Conservation (phyloP, 495 filamentous ascomycete genomes). For the Trichodelitschia bisporula region DNA sequence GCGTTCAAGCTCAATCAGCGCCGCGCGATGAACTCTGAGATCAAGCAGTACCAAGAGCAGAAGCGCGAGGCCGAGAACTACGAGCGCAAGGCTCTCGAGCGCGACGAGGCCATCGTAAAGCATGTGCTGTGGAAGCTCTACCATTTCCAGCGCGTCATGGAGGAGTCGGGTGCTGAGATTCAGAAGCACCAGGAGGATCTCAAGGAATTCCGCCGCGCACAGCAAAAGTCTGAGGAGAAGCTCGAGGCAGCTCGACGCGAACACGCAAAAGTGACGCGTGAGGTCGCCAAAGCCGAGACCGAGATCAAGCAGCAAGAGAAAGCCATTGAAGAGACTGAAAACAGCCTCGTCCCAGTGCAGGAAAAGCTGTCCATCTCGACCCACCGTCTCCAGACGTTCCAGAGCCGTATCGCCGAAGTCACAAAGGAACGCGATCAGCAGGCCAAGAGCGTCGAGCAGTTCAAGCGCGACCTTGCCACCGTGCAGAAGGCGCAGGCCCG, state of each 20-base stretch:
- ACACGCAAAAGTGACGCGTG: constrained; percentile 51
- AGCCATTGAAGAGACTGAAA: constrained; percentile 68
- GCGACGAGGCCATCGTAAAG: constrained; percentile 77
- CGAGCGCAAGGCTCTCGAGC: constrained; percentile 63
- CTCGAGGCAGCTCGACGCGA: constrained; percentile 74
- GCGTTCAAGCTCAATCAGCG: constrained; percentile 67
- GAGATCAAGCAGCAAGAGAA: constrained; percentile 66
- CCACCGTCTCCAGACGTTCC: constrained; percentile 38
- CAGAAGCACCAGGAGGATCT: constrained; percentile 88
- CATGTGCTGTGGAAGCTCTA: constrained; percentile 95
- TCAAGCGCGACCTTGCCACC: constrained; percentile 53
- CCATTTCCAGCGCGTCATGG: constrained; percentile 82
- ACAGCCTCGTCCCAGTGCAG: constrained; percentile 63
- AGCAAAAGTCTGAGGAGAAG: constrained; percentile 61
- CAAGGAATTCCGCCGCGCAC: constrained; percentile 71
- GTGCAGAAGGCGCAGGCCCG: constrained; percentile 77
- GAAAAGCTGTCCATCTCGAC: constrained; percentile 76
- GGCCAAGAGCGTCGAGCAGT: constrained; percentile 33
- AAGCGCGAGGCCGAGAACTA: constrained; percentile 90
- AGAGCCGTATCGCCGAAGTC: constrained; percentile 41
- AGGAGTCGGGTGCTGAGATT: constrained; percentile 74
- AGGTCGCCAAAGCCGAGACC: constrained; percentile 60
- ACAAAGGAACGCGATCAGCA: constrained; percentile 53
- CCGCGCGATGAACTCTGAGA: constrained; percentile 87
- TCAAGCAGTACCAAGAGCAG: constrained; percentile 92